Evolutionary conservation across 2,329 filamentous ascomycete genomes (phyloP), one percentile per base, ranked within the genome.

Genomic region (Davidsoniella neocaledoniae): DNA sequence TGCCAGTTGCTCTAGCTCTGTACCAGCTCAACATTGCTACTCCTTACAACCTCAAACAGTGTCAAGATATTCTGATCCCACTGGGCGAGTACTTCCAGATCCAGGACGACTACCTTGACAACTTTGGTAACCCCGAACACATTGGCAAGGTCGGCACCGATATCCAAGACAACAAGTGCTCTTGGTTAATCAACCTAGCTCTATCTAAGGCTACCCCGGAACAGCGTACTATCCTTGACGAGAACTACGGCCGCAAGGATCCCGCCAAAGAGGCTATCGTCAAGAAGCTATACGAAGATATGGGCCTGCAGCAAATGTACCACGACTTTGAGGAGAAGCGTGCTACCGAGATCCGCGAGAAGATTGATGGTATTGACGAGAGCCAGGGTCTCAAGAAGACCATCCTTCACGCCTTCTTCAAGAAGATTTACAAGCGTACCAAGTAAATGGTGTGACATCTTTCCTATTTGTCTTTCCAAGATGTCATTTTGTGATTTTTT

Each of bases 111-210:
- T 98, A 91, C 70, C 84, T 98, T 48, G 91, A 98, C 73, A 94
- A 93, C 70, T 98, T 91, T 62, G 91, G 90, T 59, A 81, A 90
- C 58, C 87, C 91, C 38, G 79, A 86, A 60, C 77, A 87, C 61
- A 91, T 98, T 63, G 91, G 91, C 66, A 98, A 98, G 78, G 94
- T 96, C 57, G 91, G 91, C 57, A 98, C 91, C 54, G 91, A 98
- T 62, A 98, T 98, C 66, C 81, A 88, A 74, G 91, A 98, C 71
- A 98, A 98, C 77, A 98, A 98, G 76, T 98, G 91, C 75, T 93
- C 86, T 40, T 98, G 91, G 91, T 72, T 98, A 53, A 77, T 98
- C 67, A 98, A 98, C 75, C 82, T 94, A 68, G 91, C 91, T 43
- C 73, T 98, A 53, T 74, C 79, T 64, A 75, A 82, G 55, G 83